Percentiles rank a stretch among this genome's conserved stretches.
phyloP scores from a whole-genome alignment of 768 basidiomycete genomes.

The Boletus pseudo-olivaceus region DNA sequence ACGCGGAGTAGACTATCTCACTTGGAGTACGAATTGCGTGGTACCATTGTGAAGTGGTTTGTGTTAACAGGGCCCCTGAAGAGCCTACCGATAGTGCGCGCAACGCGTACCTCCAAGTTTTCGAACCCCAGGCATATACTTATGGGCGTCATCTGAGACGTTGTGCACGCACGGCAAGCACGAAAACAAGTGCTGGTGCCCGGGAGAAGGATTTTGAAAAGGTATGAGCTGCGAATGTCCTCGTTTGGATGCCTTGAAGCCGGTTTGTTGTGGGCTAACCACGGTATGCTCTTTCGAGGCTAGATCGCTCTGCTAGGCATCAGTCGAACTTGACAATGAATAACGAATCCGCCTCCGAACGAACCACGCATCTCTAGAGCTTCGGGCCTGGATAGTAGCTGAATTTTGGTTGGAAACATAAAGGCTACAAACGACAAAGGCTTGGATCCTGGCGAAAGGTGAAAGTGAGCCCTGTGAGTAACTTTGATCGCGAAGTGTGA shows the following conservation, averaged over 20 bases:
- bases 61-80: not conserved
- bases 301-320: too few species aligned
- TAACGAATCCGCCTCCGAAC: not conserved
- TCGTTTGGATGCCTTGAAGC: too few species aligned
- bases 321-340: not conserved
- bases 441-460: not conserved
- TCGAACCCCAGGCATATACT: too few species aligned
- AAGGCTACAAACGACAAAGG: too few species aligned
- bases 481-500: not conserved
- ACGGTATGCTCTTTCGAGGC: not conserved
- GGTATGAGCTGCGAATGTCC: too few species aligned
- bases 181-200: too few species aligned
- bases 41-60: not conserved
- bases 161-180: too few species aligned
- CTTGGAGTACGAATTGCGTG: not conserved
- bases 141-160: too few species aligned
- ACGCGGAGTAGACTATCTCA: not conserved
- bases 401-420: not conserved
- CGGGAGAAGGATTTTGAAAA: too few species aligned
- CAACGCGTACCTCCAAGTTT: not conserved
- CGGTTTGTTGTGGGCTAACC: too few species aligned
- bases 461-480: not conserved
- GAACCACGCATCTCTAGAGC: not conserved
- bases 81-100: not conserved
- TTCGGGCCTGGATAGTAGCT: not conserved